Percentiles rank a stretch among this genome's conserved stretches.
Conservation (phyloP, 495 filamentous ascomycete species). For the Tuber brumale region DNA sequence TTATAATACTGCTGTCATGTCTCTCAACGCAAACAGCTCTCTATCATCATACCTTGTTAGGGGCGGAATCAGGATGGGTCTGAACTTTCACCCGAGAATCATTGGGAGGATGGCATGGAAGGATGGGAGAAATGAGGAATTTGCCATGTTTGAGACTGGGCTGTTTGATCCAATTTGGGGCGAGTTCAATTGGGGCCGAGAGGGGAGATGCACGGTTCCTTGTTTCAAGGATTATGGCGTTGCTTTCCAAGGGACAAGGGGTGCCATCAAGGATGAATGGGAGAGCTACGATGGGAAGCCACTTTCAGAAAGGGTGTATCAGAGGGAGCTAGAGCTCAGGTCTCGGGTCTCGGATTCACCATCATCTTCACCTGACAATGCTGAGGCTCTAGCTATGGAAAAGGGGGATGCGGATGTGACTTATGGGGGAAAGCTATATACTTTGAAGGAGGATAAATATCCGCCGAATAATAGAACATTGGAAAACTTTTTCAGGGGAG, state of each 20-base stretch:
- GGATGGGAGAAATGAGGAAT: conserved; percentile 50
- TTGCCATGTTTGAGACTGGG: conserved; percentile 54
- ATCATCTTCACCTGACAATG: conserved; percentile 14
- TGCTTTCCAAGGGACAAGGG: conserved; percentile 47
- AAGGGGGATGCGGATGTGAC: conserved; percentile 36
- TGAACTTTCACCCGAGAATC: conserved; percentile 54
- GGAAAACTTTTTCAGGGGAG: conserved; percentile 53
- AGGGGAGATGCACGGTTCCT: conserved; percentile 51
- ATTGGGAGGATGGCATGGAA: conserved; percentile 55
- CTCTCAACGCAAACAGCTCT: conserved; percentile 52
- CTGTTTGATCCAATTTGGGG: conserved; percentile 56
- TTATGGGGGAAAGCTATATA: conserved; percentile 44
- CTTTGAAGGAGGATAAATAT: conserved; percentile 47
- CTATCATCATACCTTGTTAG: conserved; percentile 53
- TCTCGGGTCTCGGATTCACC: conserved; percentile 11
- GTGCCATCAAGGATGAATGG: conserved; percentile 50
- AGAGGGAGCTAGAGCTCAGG: conserved; percentile 7
- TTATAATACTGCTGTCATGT: conserved; percentile 56
- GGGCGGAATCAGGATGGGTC: conserved; percentile 54
- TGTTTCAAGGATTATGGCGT: conserved; percentile 52
- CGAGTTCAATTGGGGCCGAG: conserved; percentile 53
- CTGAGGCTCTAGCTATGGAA: conserved; percentile 30
- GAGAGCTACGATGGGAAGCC: conserved; percentile 48
- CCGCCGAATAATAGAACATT: conserved; percentile 53
- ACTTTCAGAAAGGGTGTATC: conserved; percentile 27